Evolutionary conservation across 306 rosid genomes (phyloP), one percentile per base, ranked within the genome.

Genomic region (Elaeagnus macrophylla): DNA sequence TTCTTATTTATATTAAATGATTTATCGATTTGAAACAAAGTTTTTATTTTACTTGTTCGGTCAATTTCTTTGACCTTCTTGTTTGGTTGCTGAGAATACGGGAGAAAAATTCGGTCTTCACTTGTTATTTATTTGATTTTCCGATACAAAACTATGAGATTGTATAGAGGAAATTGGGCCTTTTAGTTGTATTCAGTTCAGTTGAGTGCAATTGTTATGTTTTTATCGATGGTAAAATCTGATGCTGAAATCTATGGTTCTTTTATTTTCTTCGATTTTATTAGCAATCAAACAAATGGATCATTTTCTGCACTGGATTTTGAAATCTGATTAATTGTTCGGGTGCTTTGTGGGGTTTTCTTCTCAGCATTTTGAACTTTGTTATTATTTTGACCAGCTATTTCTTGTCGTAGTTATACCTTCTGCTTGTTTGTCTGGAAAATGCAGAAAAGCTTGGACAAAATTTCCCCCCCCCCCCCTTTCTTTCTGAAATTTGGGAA

Each of bases 1-100:
- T 57, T 51, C 59, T 67, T 66, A 68, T 64, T 49, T 64, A 13
- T 57, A 7, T 19, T 70, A 55, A 58, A 61, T 56, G 58, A 59
- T 57, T 73, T 37, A 32, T 37, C 7, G 48, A 60, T 68, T 73
- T 48, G 48, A 38, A 49, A 69, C 19, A 16, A 62, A 74, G 59
- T 56, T 64, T 7, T 67, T 69, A 43, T 71, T 62, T 36, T 77
- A 46, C 40, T 66, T 53, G 47, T 50, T 50, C 65, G 70, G 62
- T 71, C 57, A 48, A 59, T 67, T 59, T 49, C 48, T 37, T 65
- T 18, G 72, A 51, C 64, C 68, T 58, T 73, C 60, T 48, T 74
- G 75, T 68, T 81, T 77, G 62, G 64, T 72, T 70, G 81, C 85
- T 64, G 51, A 64, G 86, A 72, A 77, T 80, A 64, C 56, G 58